Conservation (phyloP, 163 green algal genomes). For the Prototheca cutis region DNA sequence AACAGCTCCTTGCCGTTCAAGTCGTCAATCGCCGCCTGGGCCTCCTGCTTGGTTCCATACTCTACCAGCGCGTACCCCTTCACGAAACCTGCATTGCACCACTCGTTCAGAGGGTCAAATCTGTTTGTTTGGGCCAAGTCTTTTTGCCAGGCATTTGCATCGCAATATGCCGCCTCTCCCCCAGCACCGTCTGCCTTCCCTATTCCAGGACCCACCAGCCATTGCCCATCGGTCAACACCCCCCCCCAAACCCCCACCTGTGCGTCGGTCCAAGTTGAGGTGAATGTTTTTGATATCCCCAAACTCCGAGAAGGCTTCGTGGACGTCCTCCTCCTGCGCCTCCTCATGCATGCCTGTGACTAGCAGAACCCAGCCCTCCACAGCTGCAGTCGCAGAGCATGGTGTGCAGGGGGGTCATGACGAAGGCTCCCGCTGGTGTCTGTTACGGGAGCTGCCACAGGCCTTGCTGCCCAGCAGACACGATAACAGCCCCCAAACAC, state of each 20-base stretch:
- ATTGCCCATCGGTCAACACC: not conserved
- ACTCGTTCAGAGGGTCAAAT: not conserved
- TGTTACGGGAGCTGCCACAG: too few species aligned
- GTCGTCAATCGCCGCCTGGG: slow-evolving; percentile 62
- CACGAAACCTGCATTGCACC: slow-evolving; percentile 13
- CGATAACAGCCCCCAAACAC: not conserved
- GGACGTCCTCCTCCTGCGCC: slow-evolving; percentile 82
- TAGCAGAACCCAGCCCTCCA: slow-evolving; percentile 94
- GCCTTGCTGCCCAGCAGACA: too few species aligned
- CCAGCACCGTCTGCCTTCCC: too few species aligned
- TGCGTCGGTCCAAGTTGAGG: slow-evolving; percentile 88
- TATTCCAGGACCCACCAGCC: too few species aligned
- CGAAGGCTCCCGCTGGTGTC: too few species aligned
- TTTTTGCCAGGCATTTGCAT: not conserved
- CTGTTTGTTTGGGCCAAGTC: not conserved
- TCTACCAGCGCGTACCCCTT: slow-evolving; percentile 83
- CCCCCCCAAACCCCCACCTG: slow-evolving; percentile 32
- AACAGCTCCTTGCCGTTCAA: slow-evolving; percentile 76
- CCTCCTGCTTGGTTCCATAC: slow-evolving; percentile 73
- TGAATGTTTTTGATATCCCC: slow-evolving; percentile 92
- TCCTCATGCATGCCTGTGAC: slow-evolving; percentile 87
- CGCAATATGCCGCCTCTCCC: too few species aligned
- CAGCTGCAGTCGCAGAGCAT: slow-evolving; percentile 32
- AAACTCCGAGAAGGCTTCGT: slow-evolving; percentile 82
- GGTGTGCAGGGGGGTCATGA: too few species aligned